Evolutionary conservation across 768 basidiomycete genomes (phyloP).

Genomic region (Panaeolus papilionaceus): DNA sequence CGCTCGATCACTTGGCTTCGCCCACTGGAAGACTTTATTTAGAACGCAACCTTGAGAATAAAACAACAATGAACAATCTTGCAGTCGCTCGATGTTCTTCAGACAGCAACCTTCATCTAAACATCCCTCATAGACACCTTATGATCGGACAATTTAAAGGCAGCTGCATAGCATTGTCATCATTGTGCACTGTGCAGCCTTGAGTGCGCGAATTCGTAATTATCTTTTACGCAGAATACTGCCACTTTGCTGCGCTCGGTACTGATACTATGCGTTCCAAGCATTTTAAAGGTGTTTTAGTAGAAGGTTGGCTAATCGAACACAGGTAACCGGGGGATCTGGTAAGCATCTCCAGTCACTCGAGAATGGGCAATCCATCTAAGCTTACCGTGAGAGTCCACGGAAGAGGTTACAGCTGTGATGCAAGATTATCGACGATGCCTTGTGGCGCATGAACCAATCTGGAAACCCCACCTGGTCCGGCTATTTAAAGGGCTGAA

Average conservation of each 20-base stretch:
- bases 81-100: not conserved
- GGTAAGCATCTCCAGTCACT: slow-evolving; percentile 7
- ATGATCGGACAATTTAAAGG: not conserved
- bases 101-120: slow-evolving; percentile 1
- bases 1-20: not conserved
- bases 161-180: not conserved
- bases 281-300: not conserved
- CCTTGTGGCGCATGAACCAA: not conserved
- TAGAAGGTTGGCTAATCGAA: not conserved
- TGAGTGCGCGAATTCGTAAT: not conserved
- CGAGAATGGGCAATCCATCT: not conserved
- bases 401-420: not conserved
- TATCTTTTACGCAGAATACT: not conserved
- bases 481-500: not conserved
- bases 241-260: slow-evolving; percentile 2
- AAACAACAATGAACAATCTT: not conserved
- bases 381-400: slow-evolving; percentile 5
- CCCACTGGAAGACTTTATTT: not conserved
- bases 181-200: not conserved
- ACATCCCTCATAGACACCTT: not conserved
- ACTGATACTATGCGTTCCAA: not conserved
- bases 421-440: slow-evolving; percentile 7
- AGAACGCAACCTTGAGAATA: not conserved
- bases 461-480: slow-evolving; percentile 7
- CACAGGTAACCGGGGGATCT: slow-evolving; percentile 1